These are phyloP conservation scores for Filosporella fistucella DNA, from an alignment of 495 filamentous ascomycete genomes.

Conservation along the genomic window DNA sequence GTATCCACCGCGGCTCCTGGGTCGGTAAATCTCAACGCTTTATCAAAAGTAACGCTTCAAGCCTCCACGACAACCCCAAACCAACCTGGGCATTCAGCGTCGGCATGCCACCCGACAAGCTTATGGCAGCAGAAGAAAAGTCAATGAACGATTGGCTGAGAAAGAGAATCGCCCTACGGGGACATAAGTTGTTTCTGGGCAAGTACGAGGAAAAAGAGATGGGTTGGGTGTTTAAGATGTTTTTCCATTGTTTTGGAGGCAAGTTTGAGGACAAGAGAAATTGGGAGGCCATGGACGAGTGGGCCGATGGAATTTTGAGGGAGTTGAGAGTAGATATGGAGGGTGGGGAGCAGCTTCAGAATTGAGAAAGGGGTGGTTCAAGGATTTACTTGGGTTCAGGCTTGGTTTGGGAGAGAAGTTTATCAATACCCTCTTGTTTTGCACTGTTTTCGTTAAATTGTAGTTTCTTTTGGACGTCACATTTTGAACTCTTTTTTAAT, in stretches of 20 bases:
- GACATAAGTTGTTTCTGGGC: constrained; percentile 1
- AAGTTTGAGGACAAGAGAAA: constrained; percentile 1
- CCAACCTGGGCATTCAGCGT: constrained; percentile 8
- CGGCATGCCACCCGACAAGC: background rate
- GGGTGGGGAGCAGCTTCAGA: background rate
- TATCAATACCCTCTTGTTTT: too few relatives aligned
- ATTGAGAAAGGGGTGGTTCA: too few relatives aligned
- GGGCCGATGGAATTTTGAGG: background rate
- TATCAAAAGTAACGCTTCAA: background rate
- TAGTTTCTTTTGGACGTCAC: too few relatives aligned
- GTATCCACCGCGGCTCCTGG: background rate
- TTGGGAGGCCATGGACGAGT: background rate
- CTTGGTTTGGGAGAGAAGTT: too few relatives aligned
- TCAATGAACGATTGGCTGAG: background rate
- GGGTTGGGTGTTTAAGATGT: background rate
- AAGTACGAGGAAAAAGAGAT: background rate
- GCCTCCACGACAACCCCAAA: background rate
- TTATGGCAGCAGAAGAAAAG: background rate
- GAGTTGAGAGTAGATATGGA: constrained; percentile 6
- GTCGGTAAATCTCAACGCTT: background rate
- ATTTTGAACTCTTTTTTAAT: too few relatives aligned
- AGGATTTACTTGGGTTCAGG: too few relatives aligned
- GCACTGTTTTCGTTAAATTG: too few relatives aligned
- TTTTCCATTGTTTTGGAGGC: background rate
- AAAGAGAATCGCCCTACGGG: background rate